These are phyloP conservation scores for Suillus placidus DNA, from an alignment of 768 basidiomycete genomes.

Conservation along the genomic window DNA sequence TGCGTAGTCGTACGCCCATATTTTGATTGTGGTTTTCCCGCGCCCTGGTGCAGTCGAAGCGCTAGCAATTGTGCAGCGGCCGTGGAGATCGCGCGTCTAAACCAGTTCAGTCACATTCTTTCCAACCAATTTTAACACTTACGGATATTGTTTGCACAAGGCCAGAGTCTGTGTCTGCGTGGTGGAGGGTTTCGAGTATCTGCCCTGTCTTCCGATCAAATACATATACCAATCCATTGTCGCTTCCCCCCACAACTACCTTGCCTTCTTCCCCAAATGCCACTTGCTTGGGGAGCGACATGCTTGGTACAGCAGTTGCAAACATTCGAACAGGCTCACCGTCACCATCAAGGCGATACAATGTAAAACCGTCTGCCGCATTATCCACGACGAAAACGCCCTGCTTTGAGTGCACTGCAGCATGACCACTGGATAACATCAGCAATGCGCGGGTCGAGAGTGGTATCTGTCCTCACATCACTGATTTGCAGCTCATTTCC, in stretches of 20 bases:
- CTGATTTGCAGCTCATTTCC: slow-evolving; percentile 10
- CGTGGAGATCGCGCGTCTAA: background rate
- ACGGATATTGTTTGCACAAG: slow-evolving; percentile 5
- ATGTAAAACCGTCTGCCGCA: too few relatives aligned
- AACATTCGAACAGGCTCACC: too few relatives aligned
- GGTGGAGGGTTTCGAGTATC: slow-evolving; percentile 1
- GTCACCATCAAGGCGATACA: too few relatives aligned
- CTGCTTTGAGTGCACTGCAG: too few relatives aligned
- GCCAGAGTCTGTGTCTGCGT: background rate
- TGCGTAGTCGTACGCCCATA: slow-evolving; percentile 10
- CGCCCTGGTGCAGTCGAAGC: background rate
- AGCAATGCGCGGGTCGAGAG: background rate
- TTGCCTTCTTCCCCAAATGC: too few relatives aligned
- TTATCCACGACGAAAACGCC: too few relatives aligned
- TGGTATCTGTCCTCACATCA: slow-evolving; percentile 12
- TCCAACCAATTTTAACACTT: background rate
- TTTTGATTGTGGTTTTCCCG: background rate
- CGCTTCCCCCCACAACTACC: too few relatives aligned
- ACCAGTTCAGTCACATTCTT: background rate
- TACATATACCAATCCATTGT: too few relatives aligned
- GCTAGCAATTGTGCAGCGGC: slow-evolving; percentile 12
- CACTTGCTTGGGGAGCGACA: too few relatives aligned
- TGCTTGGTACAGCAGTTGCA: too few relatives aligned
- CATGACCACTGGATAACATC: background rate
- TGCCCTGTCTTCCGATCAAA: background rate